Evolutionary conservation across 345 rosid species (phyloP), one percentile per base, ranked within the genome.

Genomic region (Arabidopsis arenosa): DNA sequence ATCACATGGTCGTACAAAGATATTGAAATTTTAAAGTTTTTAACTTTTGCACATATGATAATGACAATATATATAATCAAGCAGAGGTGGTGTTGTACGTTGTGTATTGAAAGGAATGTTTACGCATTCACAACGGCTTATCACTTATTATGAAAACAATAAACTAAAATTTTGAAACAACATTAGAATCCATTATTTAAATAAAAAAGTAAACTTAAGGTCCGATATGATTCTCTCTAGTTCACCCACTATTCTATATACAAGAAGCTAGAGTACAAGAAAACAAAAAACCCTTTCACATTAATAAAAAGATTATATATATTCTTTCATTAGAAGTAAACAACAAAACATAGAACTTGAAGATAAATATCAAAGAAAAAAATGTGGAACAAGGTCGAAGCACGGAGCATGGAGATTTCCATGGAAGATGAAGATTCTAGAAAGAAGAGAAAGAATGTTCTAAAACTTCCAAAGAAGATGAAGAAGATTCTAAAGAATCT

Each of bases 371-470:
- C 9, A 33, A 64, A 66, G 66, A 61, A 69, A 62, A 51, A 35
- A 68, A 74, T 83, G 84, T 41, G 78, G 72, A 72, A 68, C 17
- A 86, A 70, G 59, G 80, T 75, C 10, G 84, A 78, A 53, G 81
- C 67, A 23, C 78, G 86, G 49, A 53, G 70, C 36, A 73, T 76
- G 62, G 80, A 70, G 13, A 75, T 66, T 26, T 45, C 78, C 30
- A 49, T 51, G 68, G 84, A 57, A 13, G 68, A 65, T 5, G 61
- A 65, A 49, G 9, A 33, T 30, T 55, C 33, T 14, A 61, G 21
- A 45, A 63, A 68, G 5, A 82, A 63, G 84, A 81, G 21, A 28
- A 72, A 41, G 26, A 66, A 43, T 12, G n/a, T 56, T 3, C 12
- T 41, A 7, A 59, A 40, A 36, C 1, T 68, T 37, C 53, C 45